These are phyloP conservation scores for Cyberlindnera suaveolens DNA, from an alignment of 805 yeast genomes.

Conservation along the genomic window DNA sequence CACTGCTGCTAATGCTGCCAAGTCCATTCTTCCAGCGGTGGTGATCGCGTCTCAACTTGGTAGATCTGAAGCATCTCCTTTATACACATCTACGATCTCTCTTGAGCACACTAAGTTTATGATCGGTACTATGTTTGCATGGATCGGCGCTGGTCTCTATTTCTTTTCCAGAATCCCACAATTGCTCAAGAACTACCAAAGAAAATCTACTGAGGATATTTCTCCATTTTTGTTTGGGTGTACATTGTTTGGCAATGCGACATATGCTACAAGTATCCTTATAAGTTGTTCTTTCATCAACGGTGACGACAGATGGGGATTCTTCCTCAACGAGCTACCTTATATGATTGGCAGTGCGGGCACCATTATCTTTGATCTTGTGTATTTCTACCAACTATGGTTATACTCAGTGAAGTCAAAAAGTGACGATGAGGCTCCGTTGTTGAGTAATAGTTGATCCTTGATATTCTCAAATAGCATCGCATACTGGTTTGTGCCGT, in stretches of 20 bases:
- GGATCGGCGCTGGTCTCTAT: conserved; percentile 75
- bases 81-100: conserved; percentile 5
- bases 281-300: conserved; percentile 49
- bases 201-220: conserved; percentile 83
- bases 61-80: conserved; percentile 16
- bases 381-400: conserved; percentile 59
- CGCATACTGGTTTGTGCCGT: too few relatives aligned
- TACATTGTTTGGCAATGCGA: conserved; percentile 71
- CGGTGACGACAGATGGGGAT: conserved; percentile 31
- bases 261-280: conserved; percentile 71
- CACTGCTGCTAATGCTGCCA: conserved; percentile 7
- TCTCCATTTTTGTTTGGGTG: conserved; percentile 75
- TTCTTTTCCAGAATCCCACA: conserved; percentile 82
- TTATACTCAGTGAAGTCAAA: conserved; percentile 20
- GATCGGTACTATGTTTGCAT: conserved; percentile 53
- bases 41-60: conserved; percentile 23
- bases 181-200: conserved; percentile 60
- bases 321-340: conserved; percentile 67
- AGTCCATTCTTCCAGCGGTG: conserved; percentile 20
- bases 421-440: conserved; percentile 8
- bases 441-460: conserved; percentile 2
- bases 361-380: conserved; percentile 69
- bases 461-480: background rate
- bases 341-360: conserved; percentile 83
- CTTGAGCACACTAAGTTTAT: conserved; percentile 1